Conservation (phyloP, 2,329 filamentous ascomycete species). For the Purpureocillium takamizusanense region DNA sequence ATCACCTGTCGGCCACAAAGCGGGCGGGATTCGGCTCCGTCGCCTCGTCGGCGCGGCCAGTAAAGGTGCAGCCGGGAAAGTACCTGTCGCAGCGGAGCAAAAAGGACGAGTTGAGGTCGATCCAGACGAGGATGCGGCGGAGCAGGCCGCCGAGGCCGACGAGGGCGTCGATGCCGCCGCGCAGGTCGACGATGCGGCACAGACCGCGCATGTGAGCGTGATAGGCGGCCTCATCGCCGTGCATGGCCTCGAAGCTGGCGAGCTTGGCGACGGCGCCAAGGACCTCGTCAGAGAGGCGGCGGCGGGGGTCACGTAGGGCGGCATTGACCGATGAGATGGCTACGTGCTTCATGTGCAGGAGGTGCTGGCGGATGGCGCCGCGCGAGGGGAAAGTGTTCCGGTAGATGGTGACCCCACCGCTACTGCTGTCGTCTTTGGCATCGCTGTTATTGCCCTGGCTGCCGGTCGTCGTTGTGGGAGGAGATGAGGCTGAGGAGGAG, state of each 20-base stretch:
- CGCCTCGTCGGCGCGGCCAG: conserved; percentile 6
- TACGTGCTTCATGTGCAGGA: conserved; percentile 32
- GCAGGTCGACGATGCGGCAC: conserved; percentile 28
- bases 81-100: conserved; percentile 21
- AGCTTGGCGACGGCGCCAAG: conserved; percentile 40
- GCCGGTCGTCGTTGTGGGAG: too few species aligned
- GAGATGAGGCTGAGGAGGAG: too few species aligned
- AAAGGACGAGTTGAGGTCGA: conserved; percentile 32
- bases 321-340: conserved; percentile 33
- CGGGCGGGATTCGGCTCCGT: conserved; percentile 22
- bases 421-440: background rate
- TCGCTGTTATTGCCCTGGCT: background rate
- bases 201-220: conserved; percentile 38
- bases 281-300: conserved; percentile 27
- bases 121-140: conserved; percentile 36
- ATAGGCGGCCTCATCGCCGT: conserved; percentile 30
- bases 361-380: conserved; percentile 10
- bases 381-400: conserved; percentile 3
- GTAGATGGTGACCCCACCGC: background rate
- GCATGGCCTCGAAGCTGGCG: conserved; percentile 44
- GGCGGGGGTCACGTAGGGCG: conserved; percentile 18
- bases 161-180: conserved; percentile 32
- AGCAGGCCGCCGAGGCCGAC: conserved; percentile 33
- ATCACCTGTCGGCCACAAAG: conserved; percentile 15
- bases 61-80: conserved; percentile 20